Percentiles rank a stretch among this genome's conserved stretches.
Evolutionary conservation across 2,329 filamentous ascomycete genomes (phyloP).

Genomic region (Fulvia fulva): DNA sequence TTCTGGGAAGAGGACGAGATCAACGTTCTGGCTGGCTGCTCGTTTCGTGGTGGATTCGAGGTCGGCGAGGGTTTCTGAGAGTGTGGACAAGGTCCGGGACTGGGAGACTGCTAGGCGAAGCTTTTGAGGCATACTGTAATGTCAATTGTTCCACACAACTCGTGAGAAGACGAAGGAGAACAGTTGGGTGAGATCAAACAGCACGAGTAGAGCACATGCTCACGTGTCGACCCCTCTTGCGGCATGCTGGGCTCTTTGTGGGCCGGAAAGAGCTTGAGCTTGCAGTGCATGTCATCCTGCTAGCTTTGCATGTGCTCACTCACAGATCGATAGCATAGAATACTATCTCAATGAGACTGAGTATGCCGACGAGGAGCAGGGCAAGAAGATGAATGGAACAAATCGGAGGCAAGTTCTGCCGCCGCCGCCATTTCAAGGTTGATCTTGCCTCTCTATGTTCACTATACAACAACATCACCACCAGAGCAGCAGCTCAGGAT

Average conservation of each 20-base stretch:
- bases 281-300: neutral
- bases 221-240: neutral
- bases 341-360: no score
- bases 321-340: no score
- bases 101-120: slow-evolving; percentile 50
- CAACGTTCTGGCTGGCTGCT: slow-evolving; percentile 57
- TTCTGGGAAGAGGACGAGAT: slow-evolving; percentile 85
- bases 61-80: slow-evolving; percentile 59
- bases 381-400: no score
- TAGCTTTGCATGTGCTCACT: neutral
- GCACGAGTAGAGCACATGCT: neutral
- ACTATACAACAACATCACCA: neutral
- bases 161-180: no score
- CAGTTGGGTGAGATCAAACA: no score
- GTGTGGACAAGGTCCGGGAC: slow-evolving; percentile 45
- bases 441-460: neutral
- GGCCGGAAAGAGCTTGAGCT: neutral
- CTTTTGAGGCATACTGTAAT: slow-evolving; percentile 33
- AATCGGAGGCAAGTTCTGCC: neutral
- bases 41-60: slow-evolving; percentile 60
- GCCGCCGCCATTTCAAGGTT: neutral
- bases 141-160: neutral
- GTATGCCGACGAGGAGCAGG: no score
- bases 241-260: neutral
- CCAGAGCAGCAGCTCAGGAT: neutral